phyloP scores from a whole-genome alignment of 2,329 filamentous ascomycete genomes.

The Botrytis fragariae region DNA sequence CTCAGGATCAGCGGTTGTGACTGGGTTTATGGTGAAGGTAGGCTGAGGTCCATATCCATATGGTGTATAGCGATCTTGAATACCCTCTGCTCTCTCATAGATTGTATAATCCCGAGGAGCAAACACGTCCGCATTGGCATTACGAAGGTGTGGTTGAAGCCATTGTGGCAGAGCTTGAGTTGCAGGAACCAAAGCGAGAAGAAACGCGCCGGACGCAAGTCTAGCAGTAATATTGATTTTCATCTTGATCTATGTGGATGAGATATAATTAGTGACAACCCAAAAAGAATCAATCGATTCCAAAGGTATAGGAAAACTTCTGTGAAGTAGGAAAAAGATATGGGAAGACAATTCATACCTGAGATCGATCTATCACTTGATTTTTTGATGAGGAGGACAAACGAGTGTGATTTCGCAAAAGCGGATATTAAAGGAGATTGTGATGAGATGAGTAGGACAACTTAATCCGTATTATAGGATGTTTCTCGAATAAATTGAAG shows the following conservation, averaged over 20 bases:
- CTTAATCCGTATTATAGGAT: not conserved
- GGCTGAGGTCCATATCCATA: conserved; percentile 34
- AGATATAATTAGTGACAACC: not conserved
- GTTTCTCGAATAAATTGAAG: not conserved
- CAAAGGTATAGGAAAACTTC: not conserved
- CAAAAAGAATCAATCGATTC: conserved; percentile 1
- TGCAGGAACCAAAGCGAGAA: conserved; percentile 27
- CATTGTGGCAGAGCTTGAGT: conserved; percentile 30
- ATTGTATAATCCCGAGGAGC: conserved; percentile 31
- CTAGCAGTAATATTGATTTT: conserved; percentile 25
- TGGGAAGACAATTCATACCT: not conserved
- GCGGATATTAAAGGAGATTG: conserved; percentile 25
- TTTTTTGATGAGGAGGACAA: conserved; percentile 6
- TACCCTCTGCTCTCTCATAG: conserved; percentile 26
- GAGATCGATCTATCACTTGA: conserved; percentile 7
- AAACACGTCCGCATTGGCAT: conserved; percentile 23
- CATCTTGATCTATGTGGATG: conserved; percentile 32
- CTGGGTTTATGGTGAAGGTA: conserved; percentile 17
- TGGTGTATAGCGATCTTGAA: conserved; percentile 32
- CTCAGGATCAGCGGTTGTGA: conserved; percentile 23
- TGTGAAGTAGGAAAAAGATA: not conserved
- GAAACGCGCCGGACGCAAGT: conserved; percentile 25
- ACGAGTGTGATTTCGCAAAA: conserved; percentile 19
- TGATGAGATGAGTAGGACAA: not conserved
- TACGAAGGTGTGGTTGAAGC: conserved; percentile 28